phyloP scores from a whole-genome alignment of 2,329 filamentous ascomycete species.

The Exophiala sideris region DNA sequence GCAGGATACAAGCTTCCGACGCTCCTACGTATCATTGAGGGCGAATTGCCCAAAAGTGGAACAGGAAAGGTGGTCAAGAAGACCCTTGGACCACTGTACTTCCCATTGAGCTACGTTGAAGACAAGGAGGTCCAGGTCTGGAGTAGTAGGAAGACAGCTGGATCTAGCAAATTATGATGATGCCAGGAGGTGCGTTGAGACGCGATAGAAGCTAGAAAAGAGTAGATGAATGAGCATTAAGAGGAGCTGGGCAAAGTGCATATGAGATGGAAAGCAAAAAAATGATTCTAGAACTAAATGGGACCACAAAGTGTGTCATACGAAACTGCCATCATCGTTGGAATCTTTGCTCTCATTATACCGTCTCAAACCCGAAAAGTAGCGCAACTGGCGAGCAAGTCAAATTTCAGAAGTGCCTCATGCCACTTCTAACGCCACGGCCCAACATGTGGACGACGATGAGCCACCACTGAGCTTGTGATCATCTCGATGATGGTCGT shows the following conservation, averaged over 20 bases:
- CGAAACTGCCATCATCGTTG: not conserved
- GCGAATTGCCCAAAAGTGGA: constrained; percentile 47
- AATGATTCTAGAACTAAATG: no score
- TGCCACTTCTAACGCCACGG: no score
- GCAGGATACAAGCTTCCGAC: constrained; percentile 51
- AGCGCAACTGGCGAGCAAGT: no score
- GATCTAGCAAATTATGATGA: constrained; percentile 21
- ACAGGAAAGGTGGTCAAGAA: constrained; percentile 54
- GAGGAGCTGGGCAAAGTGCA: not conserved
- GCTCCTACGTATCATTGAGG: constrained; percentile 42
- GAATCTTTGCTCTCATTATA: not conserved
- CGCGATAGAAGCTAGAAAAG: not conserved
- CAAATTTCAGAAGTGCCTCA: no score
- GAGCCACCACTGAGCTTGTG: not conserved
- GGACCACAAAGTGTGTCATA: no score
- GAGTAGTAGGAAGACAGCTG: constrained; percentile 19
- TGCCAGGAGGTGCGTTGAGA: no score
- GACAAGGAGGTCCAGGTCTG: constrained; percentile 33
- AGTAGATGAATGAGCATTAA: no score
- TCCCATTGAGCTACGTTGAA: constrained; percentile 33
- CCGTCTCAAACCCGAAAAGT: no score
- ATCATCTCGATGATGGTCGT: not conserved
- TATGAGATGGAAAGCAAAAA: not conserved
- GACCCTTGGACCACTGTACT: constrained; percentile 39
- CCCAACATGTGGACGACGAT: not conserved